Conservation (phyloP, 2,329 filamentous ascomycete species). For the Claviceps africana region DNA sequence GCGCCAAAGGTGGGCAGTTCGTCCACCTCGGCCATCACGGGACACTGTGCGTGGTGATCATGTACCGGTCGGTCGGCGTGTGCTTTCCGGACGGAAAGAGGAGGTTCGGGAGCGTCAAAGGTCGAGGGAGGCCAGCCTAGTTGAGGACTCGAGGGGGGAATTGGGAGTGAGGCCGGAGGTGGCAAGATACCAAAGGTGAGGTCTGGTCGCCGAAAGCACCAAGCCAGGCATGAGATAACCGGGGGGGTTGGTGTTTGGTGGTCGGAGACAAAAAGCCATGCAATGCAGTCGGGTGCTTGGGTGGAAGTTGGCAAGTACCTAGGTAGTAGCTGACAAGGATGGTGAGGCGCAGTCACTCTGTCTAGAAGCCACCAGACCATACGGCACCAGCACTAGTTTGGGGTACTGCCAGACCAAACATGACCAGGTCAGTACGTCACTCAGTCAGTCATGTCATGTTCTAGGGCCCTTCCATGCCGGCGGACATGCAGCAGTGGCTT, state of each 20-base stretch:
- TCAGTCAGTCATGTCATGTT: not conserved
- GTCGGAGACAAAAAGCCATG: too few species aligned
- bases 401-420: too few species aligned
- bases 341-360: too few species aligned
- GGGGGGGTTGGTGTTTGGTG: too few species aligned
- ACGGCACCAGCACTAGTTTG: too few species aligned
- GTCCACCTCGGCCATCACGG: slow-evolving; percentile 66
- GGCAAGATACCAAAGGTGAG: not conserved
- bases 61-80: slow-evolving; percentile 6
- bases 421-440: too few species aligned
- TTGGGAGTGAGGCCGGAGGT: not conserved
- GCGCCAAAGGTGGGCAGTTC: slow-evolving; percentile 76
- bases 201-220: not conserved
- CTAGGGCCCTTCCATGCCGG: not conserved
- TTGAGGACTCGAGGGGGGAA: not conserved
- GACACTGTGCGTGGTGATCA: slow-evolving; percentile 7
- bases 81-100: not conserved
- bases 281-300: not conserved
- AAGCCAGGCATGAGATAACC: not conserved
- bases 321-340: too few species aligned
- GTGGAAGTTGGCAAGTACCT: too few species aligned
- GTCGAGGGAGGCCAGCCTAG: not conserved
- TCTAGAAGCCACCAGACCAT: not conserved
- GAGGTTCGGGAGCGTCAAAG: not conserved
- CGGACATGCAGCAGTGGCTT: too few species aligned